Conservation (phyloP, 345 rosid species). For the Gynandropsis gynandra region DNA sequence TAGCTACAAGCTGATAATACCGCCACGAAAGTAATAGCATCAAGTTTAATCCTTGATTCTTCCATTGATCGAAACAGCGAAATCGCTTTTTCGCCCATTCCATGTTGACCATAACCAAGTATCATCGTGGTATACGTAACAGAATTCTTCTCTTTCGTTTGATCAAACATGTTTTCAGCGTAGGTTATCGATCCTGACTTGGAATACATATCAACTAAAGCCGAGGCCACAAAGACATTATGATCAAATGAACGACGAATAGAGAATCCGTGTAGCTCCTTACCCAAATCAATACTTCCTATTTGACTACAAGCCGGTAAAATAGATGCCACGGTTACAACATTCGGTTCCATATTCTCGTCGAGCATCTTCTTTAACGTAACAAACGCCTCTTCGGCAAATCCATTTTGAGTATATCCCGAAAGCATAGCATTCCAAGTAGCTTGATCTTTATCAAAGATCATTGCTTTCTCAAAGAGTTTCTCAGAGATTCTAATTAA, state of each 20-base stretch:
- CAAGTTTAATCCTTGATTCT: slow-evolving; percentile 43
- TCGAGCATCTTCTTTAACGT: slow-evolving; percentile 55
- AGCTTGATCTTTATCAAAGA: slow-evolving; percentile 53
- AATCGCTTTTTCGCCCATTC: slow-evolving; percentile 72
- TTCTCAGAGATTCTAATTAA: slow-evolving; percentile 40
- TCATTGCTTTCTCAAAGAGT: slow-evolving; percentile 36
- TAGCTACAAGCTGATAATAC: slow-evolving; percentile 79
- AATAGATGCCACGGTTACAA: slow-evolving; percentile 63
- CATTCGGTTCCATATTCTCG: slow-evolving; percentile 54
- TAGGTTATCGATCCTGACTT: slow-evolving; percentile 58
- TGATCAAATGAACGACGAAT: slow-evolving; percentile 53
- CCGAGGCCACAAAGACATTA: slow-evolving; percentile 66
- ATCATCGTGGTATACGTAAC: slow-evolving; percentile 84
- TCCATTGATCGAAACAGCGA: slow-evolving; percentile 65
- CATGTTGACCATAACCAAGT: slow-evolving; percentile 78
- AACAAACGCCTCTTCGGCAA: slow-evolving; percentile 46
- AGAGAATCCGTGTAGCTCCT: slow-evolving; percentile 74
- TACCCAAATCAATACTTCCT: slow-evolving; percentile 58
- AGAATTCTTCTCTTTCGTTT: slow-evolving; percentile 47
- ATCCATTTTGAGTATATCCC: slow-evolving; percentile 70
- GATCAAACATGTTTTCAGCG: slow-evolving; percentile 54
- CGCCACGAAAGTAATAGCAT: slow-evolving; percentile 68
- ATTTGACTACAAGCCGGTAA: slow-evolving; percentile 68
- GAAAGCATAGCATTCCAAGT: slow-evolving; percentile 88
- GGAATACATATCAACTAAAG: slow-evolving; percentile 81